These are phyloP conservation scores for Hysterangium stoloniferum DNA, from an alignment of 768 basidiomycete species.

Conservation along the genomic window DNA sequence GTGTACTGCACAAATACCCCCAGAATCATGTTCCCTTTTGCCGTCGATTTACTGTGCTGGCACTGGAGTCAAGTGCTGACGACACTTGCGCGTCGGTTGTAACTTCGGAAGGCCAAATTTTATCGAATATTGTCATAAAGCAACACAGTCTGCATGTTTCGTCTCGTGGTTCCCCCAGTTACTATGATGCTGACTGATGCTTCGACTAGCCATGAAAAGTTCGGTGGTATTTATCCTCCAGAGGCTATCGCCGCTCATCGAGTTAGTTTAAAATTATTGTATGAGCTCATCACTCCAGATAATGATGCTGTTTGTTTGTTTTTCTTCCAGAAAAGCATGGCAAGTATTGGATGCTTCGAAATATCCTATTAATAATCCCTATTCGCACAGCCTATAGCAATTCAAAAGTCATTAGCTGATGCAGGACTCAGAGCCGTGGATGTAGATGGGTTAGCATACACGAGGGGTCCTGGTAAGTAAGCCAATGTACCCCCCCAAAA, in stretches of 20 bases:
- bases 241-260: conserved; percentile 74
- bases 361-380: not conserved
- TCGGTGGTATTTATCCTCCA: conserved; percentile 74
- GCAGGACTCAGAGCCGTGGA: conserved; percentile 51
- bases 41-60: conserved; percentile 53
- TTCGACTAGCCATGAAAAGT: conserved; percentile 41
- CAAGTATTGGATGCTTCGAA: not conserved
- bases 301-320: not conserved
- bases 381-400: conserved; percentile 56
- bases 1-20: no score
- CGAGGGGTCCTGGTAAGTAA: conserved; percentile 68
- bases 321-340: not conserved
- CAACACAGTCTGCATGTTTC: conserved; percentile 56
- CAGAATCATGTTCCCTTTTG: no score
- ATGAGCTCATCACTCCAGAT: conserved; percentile 11
- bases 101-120: conserved; percentile 54
- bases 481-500: not conserved
- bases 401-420: conserved; percentile 57
- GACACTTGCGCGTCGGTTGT: conserved; percentile 91
- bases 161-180: not conserved
- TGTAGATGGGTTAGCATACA: conserved; percentile 86
- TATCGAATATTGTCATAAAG: conserved; percentile 81
- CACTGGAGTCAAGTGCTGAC: conserved; percentile 85
- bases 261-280: conserved; percentile 57
- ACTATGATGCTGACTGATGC: not conserved